Base-by-base conservation (phyloP, 2,329 filamentous ascomycete species). In the Trichoderma aggressivum region DNA sequence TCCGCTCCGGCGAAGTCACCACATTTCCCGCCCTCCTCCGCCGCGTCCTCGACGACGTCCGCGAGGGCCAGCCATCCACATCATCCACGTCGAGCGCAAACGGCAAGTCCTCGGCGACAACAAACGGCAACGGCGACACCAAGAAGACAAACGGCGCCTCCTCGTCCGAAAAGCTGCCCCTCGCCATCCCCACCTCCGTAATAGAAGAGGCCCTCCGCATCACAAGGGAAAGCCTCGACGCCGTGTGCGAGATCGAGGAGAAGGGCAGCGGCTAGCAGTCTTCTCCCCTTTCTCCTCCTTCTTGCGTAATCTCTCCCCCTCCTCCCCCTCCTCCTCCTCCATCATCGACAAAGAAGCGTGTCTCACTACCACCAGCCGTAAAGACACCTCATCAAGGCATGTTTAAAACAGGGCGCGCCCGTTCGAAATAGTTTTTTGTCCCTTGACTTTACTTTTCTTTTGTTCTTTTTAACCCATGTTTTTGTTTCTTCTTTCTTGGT, bases 11-110 rank as follows among this genome's bases (percentile, higher is more conserved):
- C 79, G 86, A 90, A 73, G 84, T 85, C 62, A 85, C 84, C 26
- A 89, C 86, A 6, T 91, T 90, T 77, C 88, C 88, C 2, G 84
- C 83, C n/a, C 86, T 91, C 34, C 84, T 91, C 73, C 81, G 83
- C 66, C 87, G 86, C 72, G 86, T 91, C 24, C 82, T 91, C 75
- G 87, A 90, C 71, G 89, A 91, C 78, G 85, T 91, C 69, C 86
- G 86, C 61, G 82, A 84, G 71, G 86, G 87, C 72, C 78, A 82
- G 7, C 75, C 79, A 39, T 74, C 77, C 32, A 53, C 74, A 39
- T 74, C 78, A 10, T 73, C 77, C 7, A 74, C 75, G 67, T 61
- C 77, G 14, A 62, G 61, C 53, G 73, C 76, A 64, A 81, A 81
- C 75, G 78, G 77, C 71, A 84, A 81, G 74, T 70, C 68, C 2